These are phyloP conservation scores for Leptographium lundbergii DNA, from an alignment of 2,329 filamentous ascomycete genomes.

Conservation along the genomic window DNA sequence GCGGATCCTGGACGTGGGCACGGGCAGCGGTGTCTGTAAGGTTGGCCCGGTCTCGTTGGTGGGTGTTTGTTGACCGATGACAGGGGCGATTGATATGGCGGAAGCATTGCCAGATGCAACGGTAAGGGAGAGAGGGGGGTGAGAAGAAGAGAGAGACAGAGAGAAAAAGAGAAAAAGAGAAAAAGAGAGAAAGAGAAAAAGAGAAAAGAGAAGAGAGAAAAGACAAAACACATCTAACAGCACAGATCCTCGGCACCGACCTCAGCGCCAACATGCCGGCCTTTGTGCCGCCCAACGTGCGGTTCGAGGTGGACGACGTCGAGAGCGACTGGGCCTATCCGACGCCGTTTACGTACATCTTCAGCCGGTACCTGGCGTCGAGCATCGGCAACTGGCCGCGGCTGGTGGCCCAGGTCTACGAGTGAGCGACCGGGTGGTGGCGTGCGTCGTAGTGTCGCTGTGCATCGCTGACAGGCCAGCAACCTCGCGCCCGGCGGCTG, in stretches of 20 bases:
- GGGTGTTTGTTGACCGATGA: background rate
- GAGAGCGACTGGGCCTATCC: constrained; percentile 12
- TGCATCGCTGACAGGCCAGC: background rate
- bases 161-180: too few species aligned
- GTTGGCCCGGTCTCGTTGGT: constrained; percentile 5
- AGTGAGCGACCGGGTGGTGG: too few species aligned
- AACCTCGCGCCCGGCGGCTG: constrained; percentile 14
- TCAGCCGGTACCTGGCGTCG: constrained; percentile 10
- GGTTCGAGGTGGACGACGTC: constrained; percentile 14
- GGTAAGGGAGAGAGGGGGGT: background rate
- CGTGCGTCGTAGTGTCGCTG: too few species aligned
- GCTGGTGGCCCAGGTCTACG: constrained; percentile 7
- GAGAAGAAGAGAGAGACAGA: too few species aligned
- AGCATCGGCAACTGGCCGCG: constrained; percentile 12
- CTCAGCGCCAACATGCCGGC: constrained; percentile 13
- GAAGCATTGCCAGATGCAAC: constrained; percentile 6
- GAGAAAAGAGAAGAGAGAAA: too few species aligned
- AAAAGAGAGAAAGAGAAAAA: too few species aligned
- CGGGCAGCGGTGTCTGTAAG: constrained; percentile 8
- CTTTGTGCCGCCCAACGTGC: constrained; percentile 13
- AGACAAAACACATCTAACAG: too few species aligned
- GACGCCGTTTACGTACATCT: constrained; percentile 11
- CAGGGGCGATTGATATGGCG: constrained; percentile 9
- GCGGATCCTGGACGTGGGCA: constrained; percentile 10
- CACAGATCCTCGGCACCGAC: constrained; percentile 10